Percentiles rank a stretch among this genome's conserved stretches.
Evolutionary conservation across 768 basidiomycete species (phyloP).

Genomic region (Sporobolomyces roseus): DNA sequence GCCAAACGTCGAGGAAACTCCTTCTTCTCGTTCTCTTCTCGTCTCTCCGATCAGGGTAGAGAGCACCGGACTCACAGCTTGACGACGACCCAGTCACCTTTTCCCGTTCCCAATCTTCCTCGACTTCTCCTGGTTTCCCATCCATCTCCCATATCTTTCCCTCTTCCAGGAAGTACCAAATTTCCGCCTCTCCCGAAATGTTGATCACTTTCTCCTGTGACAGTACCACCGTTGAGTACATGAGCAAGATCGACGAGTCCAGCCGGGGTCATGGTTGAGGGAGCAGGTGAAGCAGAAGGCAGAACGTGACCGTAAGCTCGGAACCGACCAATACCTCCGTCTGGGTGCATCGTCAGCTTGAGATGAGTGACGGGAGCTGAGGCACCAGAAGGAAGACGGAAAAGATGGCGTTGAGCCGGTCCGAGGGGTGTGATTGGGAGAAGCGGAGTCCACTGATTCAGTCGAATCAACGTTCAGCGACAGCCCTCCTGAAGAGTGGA

Average conservation of each 20-base stretch:
- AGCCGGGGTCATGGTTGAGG: conserved; percentile 1
- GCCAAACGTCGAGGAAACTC: conserved; percentile 4
- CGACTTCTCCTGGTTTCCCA: conserved; percentile 96
- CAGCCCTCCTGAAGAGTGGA: neutral
- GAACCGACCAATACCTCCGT: conserved; percentile 94
- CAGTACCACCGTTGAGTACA: conserved; percentile 81
- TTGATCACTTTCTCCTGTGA: conserved; percentile 82
- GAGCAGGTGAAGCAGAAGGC: conserved; percentile 29
- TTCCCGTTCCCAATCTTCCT: conserved; percentile 55
- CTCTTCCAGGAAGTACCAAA: conserved; percentile 83
- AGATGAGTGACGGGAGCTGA: conserved; percentile 62
- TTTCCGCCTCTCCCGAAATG: conserved; percentile 92
- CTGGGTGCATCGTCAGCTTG: conserved; percentile 91
- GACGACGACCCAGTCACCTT: conserved; percentile 87
- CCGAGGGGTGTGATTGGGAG: conserved; percentile 72
- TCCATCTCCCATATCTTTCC: conserved; percentile 80
- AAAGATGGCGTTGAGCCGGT: conserved; percentile 83
- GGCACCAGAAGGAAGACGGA: conserved; percentile 59
- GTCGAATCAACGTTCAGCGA: too few relatives aligned
- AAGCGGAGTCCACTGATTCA: conserved; percentile 66
- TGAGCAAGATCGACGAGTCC: conserved; percentile 75
- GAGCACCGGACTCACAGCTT: conserved; percentile 59
- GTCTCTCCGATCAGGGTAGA: too few relatives aligned
- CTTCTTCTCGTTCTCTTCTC: too few relatives aligned
- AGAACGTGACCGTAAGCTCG: conserved; percentile 77